These are phyloP conservation scores for Zymoseptoria tritici DNA, from an alignment of 2,329 filamentous ascomycete genomes.

Conservation along the genomic window DNA sequence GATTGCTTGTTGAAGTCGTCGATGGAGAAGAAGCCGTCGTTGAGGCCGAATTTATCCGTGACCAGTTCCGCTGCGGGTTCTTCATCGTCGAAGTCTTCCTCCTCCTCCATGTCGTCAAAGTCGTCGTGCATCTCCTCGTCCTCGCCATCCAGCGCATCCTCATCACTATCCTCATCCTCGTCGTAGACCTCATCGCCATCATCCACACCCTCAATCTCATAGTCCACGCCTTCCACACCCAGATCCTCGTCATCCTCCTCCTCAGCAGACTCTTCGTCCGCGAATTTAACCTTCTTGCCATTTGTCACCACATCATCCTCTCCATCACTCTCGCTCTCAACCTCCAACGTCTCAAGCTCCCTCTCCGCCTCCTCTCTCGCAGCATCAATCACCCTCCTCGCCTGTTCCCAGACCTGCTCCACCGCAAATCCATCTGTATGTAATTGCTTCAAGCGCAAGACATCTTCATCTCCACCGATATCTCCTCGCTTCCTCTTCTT, in stretches of 20 bases:
- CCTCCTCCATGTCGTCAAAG: slow-evolving; percentile 19
- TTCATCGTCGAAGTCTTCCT: slow-evolving; percentile 41
- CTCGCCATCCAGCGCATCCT: slow-evolving; percentile 22
- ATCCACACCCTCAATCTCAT: slow-evolving; percentile 28
- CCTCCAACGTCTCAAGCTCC: slow-evolving; percentile 34
- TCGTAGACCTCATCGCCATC: slow-evolving; percentile 33
- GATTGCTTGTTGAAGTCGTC: slow-evolving; percentile 95
- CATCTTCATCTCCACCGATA: slow-evolving; percentile 37
- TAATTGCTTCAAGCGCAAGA: slow-evolving; percentile 72
- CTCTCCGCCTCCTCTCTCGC: slow-evolving; percentile 48
- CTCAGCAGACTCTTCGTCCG: slow-evolving; percentile 14
- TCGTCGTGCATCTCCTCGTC: slow-evolving; percentile 20
- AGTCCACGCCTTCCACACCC: slow-evolving; percentile 29
- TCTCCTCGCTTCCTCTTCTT: slow-evolving; percentile 69
- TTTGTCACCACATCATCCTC: background rate
- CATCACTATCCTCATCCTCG: slow-evolving; percentile 28
- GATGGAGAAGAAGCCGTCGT: slow-evolving; percentile 97
- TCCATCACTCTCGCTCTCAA: slow-evolving; percentile 18
- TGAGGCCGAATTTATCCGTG: slow-evolving; percentile 74
- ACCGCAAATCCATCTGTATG: slow-evolving; percentile 82
- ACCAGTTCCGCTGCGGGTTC: slow-evolving; percentile 50
- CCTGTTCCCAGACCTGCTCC: slow-evolving; percentile 90
- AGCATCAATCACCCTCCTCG: slow-evolving; percentile 69
- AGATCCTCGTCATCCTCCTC: slow-evolving; percentile 34
- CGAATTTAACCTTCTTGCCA: slow-evolving; percentile 25